Evolutionary conservation across 1,139 yeast genomes (phyloP).

Genomic region (Suhomyces anneliseae): DNA sequence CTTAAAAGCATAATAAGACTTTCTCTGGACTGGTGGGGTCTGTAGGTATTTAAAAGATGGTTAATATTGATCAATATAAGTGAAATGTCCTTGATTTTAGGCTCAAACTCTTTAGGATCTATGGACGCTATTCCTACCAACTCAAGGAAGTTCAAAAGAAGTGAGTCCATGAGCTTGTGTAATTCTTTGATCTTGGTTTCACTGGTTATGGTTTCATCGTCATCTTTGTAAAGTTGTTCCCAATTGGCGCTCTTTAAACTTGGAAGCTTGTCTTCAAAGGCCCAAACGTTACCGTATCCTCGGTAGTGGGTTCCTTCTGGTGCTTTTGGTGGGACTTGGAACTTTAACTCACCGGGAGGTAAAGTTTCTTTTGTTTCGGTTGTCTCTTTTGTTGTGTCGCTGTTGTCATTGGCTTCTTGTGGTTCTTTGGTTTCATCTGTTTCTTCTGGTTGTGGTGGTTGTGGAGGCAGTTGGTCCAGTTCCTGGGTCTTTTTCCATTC

Average conservation of each 20-base stretch:
- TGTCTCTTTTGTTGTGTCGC: not conserved
- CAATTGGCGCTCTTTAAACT: constrained; percentile 68
- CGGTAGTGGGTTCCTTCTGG: constrained; percentile 65
- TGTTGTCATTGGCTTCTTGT: constrained; percentile 1
- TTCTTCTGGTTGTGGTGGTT: constrained; percentile 1
- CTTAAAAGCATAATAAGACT: constrained; percentile 69
- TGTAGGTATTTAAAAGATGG: constrained; percentile 76
- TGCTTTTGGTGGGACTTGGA: constrained; percentile 63
- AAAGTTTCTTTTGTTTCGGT: not conserved
- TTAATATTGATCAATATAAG: constrained; percentile 79
- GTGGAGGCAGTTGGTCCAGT: too few relatives aligned
- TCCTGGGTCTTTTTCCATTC: constrained; percentile 17
- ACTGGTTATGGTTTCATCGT: constrained; percentile 47
- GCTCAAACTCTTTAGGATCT: constrained; percentile 65
- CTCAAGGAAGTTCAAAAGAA: constrained; percentile 70
- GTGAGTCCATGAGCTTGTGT: constrained; percentile 66
- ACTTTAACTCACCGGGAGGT: constrained; percentile 46
- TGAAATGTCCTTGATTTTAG: constrained; percentile 69
- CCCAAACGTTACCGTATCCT: constrained; percentile 84
- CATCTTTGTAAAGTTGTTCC: constrained; percentile 57
- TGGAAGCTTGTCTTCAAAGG: constrained; percentile 68
- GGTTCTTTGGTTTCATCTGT: constrained; percentile 3
- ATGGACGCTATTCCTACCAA: constrained; percentile 70
- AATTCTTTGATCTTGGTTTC: constrained; percentile 62
- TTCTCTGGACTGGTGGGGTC: constrained; percentile 89